A percentile compares a stretch with the other conserved stretches of the same genome.
These are phyloP conservation scores for Dactylellina sp. DNA, from an alignment of 2,329 filamentous ascomycete genomes.

Conservation along the genomic window DNA sequence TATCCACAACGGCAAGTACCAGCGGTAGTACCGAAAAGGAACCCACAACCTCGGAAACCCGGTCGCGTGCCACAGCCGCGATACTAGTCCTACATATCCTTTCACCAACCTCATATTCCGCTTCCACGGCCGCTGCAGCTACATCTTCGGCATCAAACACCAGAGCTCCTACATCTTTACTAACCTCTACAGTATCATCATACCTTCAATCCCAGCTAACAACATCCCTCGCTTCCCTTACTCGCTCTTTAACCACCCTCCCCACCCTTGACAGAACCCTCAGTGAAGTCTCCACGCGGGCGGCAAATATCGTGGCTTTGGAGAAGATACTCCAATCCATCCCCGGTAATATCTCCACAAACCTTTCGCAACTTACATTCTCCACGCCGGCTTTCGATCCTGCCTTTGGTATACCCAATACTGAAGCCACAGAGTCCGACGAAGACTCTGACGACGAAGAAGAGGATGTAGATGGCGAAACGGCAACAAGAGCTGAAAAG, in stretches of 20 bases:
- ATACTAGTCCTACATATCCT: slow-evolving; percentile 54
- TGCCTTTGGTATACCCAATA: slow-evolving; percentile 15
- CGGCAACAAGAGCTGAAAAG: slow-evolving; percentile 20
- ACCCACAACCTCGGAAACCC: slow-evolving; percentile 50
- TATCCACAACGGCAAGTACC: neutral
- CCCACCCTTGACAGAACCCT: slow-evolving; percentile 85
- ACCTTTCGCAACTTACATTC: slow-evolving; percentile 44
- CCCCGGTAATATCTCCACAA: slow-evolving; percentile 45
- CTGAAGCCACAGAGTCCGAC: slow-evolving; percentile 13
- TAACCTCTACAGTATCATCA: slow-evolving; percentile 80
- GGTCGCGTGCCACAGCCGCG: slow-evolving; percentile 39
- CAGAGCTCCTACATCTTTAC: slow-evolving; percentile 74
- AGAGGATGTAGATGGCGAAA: slow-evolving; percentile 22
- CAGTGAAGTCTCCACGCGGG: slow-evolving; percentile 82
- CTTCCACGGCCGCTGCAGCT: slow-evolving; percentile 31
- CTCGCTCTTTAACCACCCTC: slow-evolving; percentile 80
- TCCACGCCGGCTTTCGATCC: slow-evolving; percentile 45
- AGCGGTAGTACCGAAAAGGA: too few species aligned
- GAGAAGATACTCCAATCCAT: slow-evolving; percentile 54
- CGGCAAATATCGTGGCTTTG: slow-evolving; percentile 86
- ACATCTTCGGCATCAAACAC: slow-evolving; percentile 63
- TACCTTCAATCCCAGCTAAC: slow-evolving; percentile 86
- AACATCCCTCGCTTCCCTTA: slow-evolving; percentile 78
- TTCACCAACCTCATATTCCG: slow-evolving; percentile 47
- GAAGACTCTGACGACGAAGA: slow-evolving; percentile 30